phyloP scores from a whole-genome alignment of 208 protist species.

The Trypanosoma melophagium region DNA sequence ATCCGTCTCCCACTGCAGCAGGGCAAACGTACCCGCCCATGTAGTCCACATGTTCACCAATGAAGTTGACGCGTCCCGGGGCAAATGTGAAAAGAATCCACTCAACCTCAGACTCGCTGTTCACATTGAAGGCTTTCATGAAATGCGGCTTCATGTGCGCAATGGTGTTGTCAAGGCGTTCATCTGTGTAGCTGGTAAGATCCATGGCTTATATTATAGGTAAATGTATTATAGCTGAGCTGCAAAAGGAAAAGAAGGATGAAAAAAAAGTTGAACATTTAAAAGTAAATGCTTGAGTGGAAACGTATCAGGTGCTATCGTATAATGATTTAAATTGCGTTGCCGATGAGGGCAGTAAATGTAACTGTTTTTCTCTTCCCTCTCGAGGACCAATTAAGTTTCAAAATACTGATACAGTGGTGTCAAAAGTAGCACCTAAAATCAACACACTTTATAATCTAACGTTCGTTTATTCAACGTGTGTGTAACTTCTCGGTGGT shows the following conservation, averaged over 20 bases:
- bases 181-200: constrained; percentile 50
- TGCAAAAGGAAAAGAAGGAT: not conserved
- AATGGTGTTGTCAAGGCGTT: constrained; percentile 45
- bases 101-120: constrained; percentile 52
- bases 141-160: constrained; percentile 49
- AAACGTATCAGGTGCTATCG: no score
- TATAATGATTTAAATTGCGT: not conserved
- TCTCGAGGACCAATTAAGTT: no score
- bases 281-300: not conserved
- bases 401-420: no score
- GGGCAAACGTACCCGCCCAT: constrained; percentile 82
- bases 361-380: not conserved
- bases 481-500: not conserved
- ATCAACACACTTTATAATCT: constrained; percentile 21
- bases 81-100: constrained; percentile 78
- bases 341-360: not conserved
- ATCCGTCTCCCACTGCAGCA: constrained; percentile 53
- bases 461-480: constrained; percentile 14
- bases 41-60: constrained; percentile 92
- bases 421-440: not conserved
- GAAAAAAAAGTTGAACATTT: constrained; percentile 4
- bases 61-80: constrained; percentile 89
- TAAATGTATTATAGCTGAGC: no score
- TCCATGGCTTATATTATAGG: not conserved
- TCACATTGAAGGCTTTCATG: constrained; percentile 52